Conservation (phyloP, 305 asterid genomes). For the Lippia alba region DNA sequence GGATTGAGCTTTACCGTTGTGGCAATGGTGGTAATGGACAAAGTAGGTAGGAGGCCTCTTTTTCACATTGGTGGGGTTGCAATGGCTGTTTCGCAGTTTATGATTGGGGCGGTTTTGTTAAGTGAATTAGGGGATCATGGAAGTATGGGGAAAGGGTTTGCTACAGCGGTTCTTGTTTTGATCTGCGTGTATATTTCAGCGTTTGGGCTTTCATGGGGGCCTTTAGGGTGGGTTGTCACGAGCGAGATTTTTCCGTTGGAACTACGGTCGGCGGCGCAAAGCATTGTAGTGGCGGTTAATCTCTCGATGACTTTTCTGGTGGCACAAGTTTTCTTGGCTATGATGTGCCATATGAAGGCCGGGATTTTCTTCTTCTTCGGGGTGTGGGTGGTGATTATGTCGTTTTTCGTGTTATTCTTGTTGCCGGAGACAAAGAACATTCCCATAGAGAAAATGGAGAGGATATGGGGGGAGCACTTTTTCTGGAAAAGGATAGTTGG, state of each 20-base stretch:
- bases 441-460: slow-evolving; percentile 50
- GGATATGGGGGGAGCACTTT: slow-evolving; percentile 45
- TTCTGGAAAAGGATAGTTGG: slow-evolving; percentile 47
- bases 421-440: slow-evolving; percentile 59
- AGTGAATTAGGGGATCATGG: slow-evolving; percentile 40
- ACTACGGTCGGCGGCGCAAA: slow-evolving; percentile 55
- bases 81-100: slow-evolving; percentile 37
- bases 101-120: slow-evolving; percentile 43
- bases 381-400: slow-evolving; percentile 46
- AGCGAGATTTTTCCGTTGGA: slow-evolving; percentile 62
- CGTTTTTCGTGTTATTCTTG: slow-evolving; percentile 41
- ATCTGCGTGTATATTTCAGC: slow-evolving; percentile 44
- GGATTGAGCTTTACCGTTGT: slow-evolving; percentile 29
- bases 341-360: slow-evolving; percentile 51
- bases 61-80: slow-evolving; percentile 41
- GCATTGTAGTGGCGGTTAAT: slow-evolving; percentile 44
- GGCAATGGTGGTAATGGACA: slow-evolving; percentile 41
- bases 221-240: slow-evolving; percentile 58
- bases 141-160: slow-evolving; percentile 33
- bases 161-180: slow-evolving; percentile 35
- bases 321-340: slow-evolving; percentile 45
- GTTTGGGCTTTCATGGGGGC: slow-evolving; percentile 59
- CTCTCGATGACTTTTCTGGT: slow-evolving; percentile 37
- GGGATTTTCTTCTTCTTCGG: slow-evolving; percentile 54
- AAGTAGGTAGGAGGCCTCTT: slow-evolving; percentile 42